Conservation (phyloP, 2,329 filamentous ascomycete species). For the Lecanoromycetidae sp. region DNA sequence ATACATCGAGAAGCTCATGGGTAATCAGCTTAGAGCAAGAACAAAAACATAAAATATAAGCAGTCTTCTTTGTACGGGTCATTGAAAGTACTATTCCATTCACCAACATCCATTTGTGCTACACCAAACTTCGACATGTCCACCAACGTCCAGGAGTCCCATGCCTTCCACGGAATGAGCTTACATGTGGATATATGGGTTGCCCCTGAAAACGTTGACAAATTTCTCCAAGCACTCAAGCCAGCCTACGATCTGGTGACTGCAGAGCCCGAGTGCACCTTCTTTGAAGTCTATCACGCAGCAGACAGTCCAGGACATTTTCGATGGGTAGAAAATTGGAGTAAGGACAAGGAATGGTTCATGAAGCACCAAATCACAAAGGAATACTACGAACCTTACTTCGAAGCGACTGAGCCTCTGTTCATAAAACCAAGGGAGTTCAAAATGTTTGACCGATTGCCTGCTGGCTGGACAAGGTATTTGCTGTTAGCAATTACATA, state of each 20-base stretch:
- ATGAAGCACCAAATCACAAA: conserved; percentile 27
- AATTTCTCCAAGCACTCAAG: conserved; percentile 28
- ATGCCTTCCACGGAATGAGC: not conserved
- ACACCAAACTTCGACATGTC: too few species aligned
- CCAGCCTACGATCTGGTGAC: conserved; percentile 31
- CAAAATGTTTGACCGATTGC: conserved; percentile 23
- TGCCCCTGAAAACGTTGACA: conserved; percentile 20
- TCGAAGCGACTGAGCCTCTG: conserved; percentile 30
- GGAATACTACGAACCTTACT: conserved; percentile 32
- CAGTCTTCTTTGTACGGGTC: too few species aligned
- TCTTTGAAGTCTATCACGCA: conserved; percentile 33
- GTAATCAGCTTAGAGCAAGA: too few species aligned
- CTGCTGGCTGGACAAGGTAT: not conserved
- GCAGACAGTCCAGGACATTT: conserved; percentile 29
- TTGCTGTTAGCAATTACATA: too few species aligned
- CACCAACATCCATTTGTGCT: too few species aligned
- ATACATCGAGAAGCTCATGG: too few species aligned
- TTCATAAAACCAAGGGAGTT: conserved; percentile 30
- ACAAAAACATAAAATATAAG: too few species aligned
- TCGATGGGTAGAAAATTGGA: conserved; percentile 33
- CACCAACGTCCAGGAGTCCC: not conserved
- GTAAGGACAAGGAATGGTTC: conserved; percentile 19
- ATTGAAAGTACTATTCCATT: too few species aligned
- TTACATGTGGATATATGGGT: conserved; percentile 22
- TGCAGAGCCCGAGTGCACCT: conserved; percentile 33